phyloP scores from a whole-genome alignment of 129 eudicot species.

The Flaveria robusta region DNA sequence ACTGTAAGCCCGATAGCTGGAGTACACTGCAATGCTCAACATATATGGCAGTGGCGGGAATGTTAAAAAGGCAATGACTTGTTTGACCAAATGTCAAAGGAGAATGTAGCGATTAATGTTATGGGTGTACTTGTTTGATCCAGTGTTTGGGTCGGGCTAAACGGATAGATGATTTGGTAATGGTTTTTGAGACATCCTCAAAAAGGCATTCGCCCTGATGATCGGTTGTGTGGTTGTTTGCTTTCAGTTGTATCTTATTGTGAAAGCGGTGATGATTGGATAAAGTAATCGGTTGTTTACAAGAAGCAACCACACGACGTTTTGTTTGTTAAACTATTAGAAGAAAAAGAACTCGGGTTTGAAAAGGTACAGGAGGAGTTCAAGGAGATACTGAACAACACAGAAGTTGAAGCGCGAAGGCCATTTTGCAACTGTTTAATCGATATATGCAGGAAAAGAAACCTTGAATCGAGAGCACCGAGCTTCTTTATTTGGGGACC shows the following conservation, averaged over 20 bases:
- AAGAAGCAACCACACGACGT: slow-evolving; percentile 53
- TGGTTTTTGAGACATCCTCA: slow-evolving; percentile 46
- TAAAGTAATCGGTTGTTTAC: slow-evolving; percentile 52
- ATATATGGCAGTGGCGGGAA: slow-evolving; percentile 63
- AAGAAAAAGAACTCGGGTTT: slow-evolving; percentile 26
- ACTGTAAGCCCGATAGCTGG: slow-evolving; percentile 64
- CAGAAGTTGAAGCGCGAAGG: slow-evolving; percentile 62
- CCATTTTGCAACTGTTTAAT: slow-evolving; percentile 70
- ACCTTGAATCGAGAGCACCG: slow-evolving; percentile 55
- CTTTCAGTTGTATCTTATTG: slow-evolving; percentile 61
- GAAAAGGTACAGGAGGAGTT: slow-evolving; percentile 48
- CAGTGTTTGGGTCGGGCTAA: slow-evolving; percentile 67
- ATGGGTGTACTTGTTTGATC: slow-evolving; percentile 79
- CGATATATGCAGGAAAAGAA: slow-evolving; percentile 62
- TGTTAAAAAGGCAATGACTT: slow-evolving; percentile 62
- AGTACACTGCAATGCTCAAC: slow-evolving; percentile 75
- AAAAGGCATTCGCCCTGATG: slow-evolving; percentile 63
- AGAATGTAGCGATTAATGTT: slow-evolving; percentile 55
- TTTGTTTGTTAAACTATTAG: slow-evolving; percentile 49
- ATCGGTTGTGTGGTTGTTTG: slow-evolving; percentile 68
- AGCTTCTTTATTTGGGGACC: slow-evolving; percentile 62
- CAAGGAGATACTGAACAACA: slow-evolving; percentile 47
- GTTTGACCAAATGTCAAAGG: slow-evolving; percentile 54
- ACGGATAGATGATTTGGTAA: slow-evolving; percentile 56
- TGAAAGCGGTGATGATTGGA: slow-evolving; percentile 52